Conservation (phyloP, 164 flowering plant genomes). For the Litsea cubeba region DNA sequence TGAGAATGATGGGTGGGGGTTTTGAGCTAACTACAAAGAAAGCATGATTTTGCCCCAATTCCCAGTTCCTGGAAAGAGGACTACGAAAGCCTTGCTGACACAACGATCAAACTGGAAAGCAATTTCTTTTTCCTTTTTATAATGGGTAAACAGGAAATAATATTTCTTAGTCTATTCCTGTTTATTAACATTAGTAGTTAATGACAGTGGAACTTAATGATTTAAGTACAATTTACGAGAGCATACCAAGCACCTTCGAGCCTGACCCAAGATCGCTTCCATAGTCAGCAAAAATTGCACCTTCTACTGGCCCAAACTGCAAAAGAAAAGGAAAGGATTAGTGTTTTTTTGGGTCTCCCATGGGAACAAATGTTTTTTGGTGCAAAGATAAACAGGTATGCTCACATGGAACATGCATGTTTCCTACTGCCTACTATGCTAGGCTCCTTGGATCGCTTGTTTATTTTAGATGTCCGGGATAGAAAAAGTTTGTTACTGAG, state of each 20-base stretch:
- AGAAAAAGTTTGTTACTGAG: no score
- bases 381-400: neutral
- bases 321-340: slow-evolving; percentile 5
- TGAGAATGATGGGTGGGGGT: neutral
- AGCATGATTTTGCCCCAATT: neutral
- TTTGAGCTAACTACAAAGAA: no score
- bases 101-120: neutral
- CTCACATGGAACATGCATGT: neutral
- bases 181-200: neutral
- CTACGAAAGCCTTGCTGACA: neutral
- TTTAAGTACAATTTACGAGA: neutral
- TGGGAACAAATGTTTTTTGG: neutral
- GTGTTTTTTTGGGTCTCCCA: neutral
- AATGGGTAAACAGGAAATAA: no score
- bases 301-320: slow-evolving; percentile 87
- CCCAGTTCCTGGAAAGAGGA: neutral
- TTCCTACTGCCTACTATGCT: neutral
- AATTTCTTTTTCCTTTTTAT: neutral
- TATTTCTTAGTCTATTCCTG: no score
- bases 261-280: slow-evolving; percentile 97
- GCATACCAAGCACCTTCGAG: slow-evolving; percentile 68
- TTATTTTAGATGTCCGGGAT: neutral
- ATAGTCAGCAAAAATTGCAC: slow-evolving; percentile 75
- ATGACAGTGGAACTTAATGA: neutral
- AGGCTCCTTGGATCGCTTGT: neutral